Base-by-base conservation (phyloP, 345 rosid species). In the Physaria fendleri region DNA sequence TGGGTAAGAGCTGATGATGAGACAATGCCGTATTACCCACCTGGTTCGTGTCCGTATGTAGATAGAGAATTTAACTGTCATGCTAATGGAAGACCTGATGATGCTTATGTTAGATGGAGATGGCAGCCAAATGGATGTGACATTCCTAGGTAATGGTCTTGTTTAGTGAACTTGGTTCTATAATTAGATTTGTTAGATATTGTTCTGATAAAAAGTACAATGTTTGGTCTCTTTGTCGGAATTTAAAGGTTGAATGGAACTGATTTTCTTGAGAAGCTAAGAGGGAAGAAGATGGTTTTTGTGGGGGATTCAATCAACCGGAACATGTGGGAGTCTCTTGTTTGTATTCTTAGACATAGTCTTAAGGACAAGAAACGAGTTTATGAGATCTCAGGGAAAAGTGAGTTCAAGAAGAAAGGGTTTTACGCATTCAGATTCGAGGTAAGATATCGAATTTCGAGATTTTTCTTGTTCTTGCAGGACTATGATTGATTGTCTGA, bases 271-370 rank as follows among this genome's bases (percentile, higher is more conserved):
- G 87, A 83, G 80, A 82, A 81, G 61, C 37, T 84, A 34, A 80
- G 87, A 77, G 93, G 88, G 70, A 81, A 81, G 79, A 92, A 80
- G 69, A 74, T 88, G 20, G 93, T 86, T 38, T 92, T 88, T 33
- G 90, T 92, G 20, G 96, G 95, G 35, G 95, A 92, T 62, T 92
- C 98, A 0, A 74, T 90, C 45, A 87, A 83, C 69, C 50, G 96
- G 62, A 92, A 92, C 75, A 84, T 92, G 96, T 91, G 94, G 97
- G 85, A 92, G 60, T 92, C 98, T 37, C 79, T 92, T 43, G 91
- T 88, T 44, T 92, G 96, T 66, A 81, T 88, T 41, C 93, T 92
- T 45, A 76, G 85, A 20, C 75, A 79, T 33, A 80, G 88, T 50
- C 39, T 85, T 65, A 59, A 59, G 59, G 66, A 81, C 71, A 85